phyloP scores from a whole-genome alignment of 2,329 filamentous ascomycete species.

The Trichoderma oligosporum region DNA sequence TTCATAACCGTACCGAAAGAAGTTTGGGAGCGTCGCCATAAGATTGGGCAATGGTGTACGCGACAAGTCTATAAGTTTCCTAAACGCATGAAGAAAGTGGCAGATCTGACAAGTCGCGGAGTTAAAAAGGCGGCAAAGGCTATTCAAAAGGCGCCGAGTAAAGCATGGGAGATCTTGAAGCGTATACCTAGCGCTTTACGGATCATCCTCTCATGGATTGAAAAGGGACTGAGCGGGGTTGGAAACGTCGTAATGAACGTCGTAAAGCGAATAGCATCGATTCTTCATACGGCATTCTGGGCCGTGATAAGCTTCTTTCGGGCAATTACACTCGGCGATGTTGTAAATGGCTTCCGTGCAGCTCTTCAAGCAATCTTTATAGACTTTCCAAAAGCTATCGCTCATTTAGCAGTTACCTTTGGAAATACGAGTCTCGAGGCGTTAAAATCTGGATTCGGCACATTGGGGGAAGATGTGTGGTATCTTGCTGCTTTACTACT shows the following conservation, averaged over 20 bases:
- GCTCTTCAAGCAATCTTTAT: conserved; percentile 34
- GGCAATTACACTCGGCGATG: conserved; percentile 37
- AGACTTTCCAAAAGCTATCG: conserved; percentile 29
- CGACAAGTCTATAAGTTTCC: conserved; percentile 29
- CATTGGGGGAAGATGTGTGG: conserved; percentile 29
- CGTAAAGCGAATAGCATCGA: conserved; percentile 29
- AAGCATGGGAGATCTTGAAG: conserved; percentile 23
- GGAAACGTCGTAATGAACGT: conserved; percentile 28
- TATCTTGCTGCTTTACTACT: conserved; percentile 26
- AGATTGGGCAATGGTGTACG: conserved; percentile 32
- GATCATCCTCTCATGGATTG: conserved; percentile 31
- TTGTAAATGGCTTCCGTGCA: conserved; percentile 35
- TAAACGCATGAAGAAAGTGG: conserved; percentile 22
- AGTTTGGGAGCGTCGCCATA: conserved; percentile 28
- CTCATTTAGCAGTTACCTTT: conserved; percentile 25
- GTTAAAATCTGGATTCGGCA: conserved; percentile 32
- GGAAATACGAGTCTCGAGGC: conserved; percentile 27
- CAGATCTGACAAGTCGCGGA: conserved; percentile 20
- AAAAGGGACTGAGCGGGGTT: conserved; percentile 27
- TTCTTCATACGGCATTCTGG: conserved; percentile 35
- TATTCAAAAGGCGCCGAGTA: conserved; percentile 21
- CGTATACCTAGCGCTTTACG: conserved; percentile 28
- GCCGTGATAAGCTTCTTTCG: conserved; percentile 36
- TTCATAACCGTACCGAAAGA: conserved; percentile 29
- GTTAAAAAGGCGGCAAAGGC: conserved; percentile 27